Conservation (phyloP, 2,329 filamentous ascomycete species). For the Paraconiothyrium sp. region DNA sequence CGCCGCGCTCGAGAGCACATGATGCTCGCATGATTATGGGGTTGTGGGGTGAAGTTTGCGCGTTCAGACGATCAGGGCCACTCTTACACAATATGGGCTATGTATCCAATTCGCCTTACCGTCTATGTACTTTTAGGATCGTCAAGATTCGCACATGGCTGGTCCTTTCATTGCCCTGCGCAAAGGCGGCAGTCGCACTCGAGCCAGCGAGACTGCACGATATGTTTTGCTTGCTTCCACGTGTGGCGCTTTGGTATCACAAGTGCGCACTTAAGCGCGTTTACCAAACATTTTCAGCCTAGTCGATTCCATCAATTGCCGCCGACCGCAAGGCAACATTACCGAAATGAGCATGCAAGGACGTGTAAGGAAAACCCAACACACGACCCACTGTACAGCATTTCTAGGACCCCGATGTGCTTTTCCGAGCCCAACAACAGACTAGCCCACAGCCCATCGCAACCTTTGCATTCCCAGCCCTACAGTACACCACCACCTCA, state of each 20-base stretch:
- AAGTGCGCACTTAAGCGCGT: neutral
- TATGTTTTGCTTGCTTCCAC: neutral
- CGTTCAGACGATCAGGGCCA: conserved; percentile 5
- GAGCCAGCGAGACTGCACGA: neutral
- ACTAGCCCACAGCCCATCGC: neutral
- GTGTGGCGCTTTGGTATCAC: neutral
- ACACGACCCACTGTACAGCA: neutral
- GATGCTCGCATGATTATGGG: neutral
- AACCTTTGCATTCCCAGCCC: neutral
- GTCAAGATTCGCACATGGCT: neutral
- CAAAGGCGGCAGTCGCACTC: neutral
- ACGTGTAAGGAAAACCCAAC: neutral
- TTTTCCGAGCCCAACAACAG: neutral
- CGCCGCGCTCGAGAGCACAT: neutral
- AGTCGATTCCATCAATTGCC: neutral
- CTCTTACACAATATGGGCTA: neutral
- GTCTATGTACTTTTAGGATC: neutral
- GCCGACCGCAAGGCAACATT: neutral
- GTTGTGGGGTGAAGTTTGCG: conserved; percentile 3
- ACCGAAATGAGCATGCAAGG: neutral
- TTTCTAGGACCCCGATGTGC: conserved; percentile 3
- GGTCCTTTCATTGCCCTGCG: neutral
- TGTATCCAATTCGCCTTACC: neutral
- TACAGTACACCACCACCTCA: neutral
- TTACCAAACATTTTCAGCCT: neutral